Conservation (phyloP, 2,329 filamentous ascomycete species). For the Xylaria digitata region DNA sequence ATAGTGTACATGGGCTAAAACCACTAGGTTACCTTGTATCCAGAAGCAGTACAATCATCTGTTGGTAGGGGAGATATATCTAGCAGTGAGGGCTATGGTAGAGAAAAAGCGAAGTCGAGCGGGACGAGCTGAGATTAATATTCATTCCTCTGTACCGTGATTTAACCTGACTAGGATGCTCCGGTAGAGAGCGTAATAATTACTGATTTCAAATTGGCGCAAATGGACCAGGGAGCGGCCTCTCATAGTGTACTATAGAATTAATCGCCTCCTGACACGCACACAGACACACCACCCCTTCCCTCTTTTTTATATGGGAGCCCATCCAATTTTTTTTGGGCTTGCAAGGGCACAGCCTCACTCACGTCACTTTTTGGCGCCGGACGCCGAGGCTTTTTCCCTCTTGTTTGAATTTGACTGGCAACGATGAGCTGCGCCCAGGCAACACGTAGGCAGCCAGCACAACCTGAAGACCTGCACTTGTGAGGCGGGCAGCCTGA, state of each 20-base stretch:
- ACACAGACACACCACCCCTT: background rate
- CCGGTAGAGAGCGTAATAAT: constrained; percentile 9
- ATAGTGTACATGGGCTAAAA: no score
- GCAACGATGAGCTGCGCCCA: constrained; percentile 18
- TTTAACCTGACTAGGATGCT: constrained; percentile 23
- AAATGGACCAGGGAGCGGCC: background rate
- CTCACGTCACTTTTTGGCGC: constrained; percentile 27
- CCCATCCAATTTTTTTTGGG: constrained; percentile 3
- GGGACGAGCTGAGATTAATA: background rate
- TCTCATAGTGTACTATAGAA: no score
- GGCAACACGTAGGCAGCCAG: constrained; percentile 22
- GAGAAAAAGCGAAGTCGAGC: background rate
- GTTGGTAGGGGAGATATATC: no score
- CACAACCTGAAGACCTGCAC: constrained; percentile 1
- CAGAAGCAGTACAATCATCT: no score
- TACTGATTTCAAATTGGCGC: constrained; percentile 29
- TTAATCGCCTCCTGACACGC: no score
- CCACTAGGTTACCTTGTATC: no score
- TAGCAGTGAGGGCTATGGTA: background rate
- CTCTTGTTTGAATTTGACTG: constrained; percentile 10
- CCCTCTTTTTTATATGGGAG: constrained; percentile 11
- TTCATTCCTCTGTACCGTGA: constrained; percentile 1
- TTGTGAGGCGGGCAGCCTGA: constrained; percentile 14
- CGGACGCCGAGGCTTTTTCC: constrained; percentile 14
- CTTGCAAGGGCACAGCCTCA: constrained; percentile 33